phyloP scores from a whole-genome alignment of 352 stramenopile species.

The Phytopythium boreale region DNA sequence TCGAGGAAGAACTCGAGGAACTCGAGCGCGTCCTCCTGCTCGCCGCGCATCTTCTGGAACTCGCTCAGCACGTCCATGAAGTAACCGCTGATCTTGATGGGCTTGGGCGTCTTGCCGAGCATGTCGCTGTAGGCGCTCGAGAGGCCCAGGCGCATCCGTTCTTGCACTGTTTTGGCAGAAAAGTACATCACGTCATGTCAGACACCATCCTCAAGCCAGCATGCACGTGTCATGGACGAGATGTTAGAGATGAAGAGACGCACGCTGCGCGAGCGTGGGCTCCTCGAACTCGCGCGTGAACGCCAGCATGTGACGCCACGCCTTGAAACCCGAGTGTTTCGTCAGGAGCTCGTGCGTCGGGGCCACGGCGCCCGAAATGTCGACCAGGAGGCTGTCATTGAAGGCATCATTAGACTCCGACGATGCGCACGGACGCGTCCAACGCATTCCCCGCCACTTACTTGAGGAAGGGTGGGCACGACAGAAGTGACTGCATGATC shows the following conservation, averaged over 20 bases:
- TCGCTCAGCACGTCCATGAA: slow-evolving; percentile 80
- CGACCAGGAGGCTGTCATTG: slow-evolving; percentile 47
- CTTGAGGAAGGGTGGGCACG: slow-evolving; percentile 80
- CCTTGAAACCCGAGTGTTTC: slow-evolving; percentile 52
- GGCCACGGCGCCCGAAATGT: slow-evolving; percentile 51
- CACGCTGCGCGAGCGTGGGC: slow-evolving; percentile 62
- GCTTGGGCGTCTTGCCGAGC: slow-evolving; percentile 51
- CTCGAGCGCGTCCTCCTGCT: slow-evolving; percentile 83
- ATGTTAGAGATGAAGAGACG: too few species aligned
- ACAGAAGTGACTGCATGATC: slow-evolving; percentile 79
- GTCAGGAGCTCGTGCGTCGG: slow-evolving; percentile 43
- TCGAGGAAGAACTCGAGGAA: slow-evolving; percentile 88
- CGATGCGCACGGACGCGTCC: background rate
- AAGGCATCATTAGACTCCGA: background rate
- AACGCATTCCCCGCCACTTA: slow-evolving; percentile 20
- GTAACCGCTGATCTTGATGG: slow-evolving; percentile 78
- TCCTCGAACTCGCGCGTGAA: slow-evolving; percentile 85
- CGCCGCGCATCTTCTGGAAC: slow-evolving; percentile 79
- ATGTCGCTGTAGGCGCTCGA: slow-evolving; percentile 21
- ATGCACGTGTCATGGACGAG: background rate
- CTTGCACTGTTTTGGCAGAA: slow-evolving; percentile 16
- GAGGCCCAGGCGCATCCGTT: slow-evolving; percentile 9
- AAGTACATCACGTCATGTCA: background rate
- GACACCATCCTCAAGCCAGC: background rate
- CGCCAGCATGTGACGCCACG: slow-evolving; percentile 74